Evolutionary conservation across 2,329 filamentous ascomycete species (phyloP).

Genomic region (Exophiala lecanii-corni): DNA sequence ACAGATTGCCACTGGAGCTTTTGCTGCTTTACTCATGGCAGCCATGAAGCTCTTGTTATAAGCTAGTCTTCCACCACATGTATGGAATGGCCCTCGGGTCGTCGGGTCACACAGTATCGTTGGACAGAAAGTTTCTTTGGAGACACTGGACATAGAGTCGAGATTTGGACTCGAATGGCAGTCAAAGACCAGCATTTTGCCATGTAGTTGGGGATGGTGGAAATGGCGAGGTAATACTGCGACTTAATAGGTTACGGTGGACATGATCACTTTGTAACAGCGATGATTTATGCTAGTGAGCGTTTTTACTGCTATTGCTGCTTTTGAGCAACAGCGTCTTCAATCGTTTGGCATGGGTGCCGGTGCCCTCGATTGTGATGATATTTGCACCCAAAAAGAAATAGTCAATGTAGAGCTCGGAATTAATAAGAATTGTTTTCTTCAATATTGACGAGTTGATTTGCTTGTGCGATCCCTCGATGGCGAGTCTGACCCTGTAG

Average conservation of each 20-base stretch:
- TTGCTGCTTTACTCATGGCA: slow-evolving; percentile 52
- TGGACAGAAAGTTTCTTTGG: slow-evolving; percentile 15
- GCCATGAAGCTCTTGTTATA: slow-evolving; percentile 57
- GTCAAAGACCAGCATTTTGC: too few species aligned
- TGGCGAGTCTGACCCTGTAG: too few species aligned
- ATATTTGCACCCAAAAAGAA: slow-evolving; percentile 10
- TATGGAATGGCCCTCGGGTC: slow-evolving; percentile 1
- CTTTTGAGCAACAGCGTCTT: slow-evolving; percentile 14
- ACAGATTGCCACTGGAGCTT: slow-evolving; percentile 48
- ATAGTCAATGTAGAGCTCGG: slow-evolving; percentile 1
- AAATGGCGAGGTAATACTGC: too few species aligned
- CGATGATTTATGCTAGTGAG: slow-evolving; percentile 21
- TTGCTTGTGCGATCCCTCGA: neutral
- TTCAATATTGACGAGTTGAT: neutral
- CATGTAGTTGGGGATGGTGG: too few species aligned
- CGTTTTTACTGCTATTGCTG: slow-evolving; percentile 13
- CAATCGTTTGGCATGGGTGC: slow-evolving; percentile 21
- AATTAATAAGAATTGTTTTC: slow-evolving; percentile 3
- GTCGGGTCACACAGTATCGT: slow-evolving; percentile 10
- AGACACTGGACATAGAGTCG: too few species aligned
- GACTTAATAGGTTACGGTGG: too few species aligned
- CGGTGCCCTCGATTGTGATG: too few species aligned
- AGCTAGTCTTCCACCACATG: slow-evolving; percentile 9
- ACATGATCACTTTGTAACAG: slow-evolving; percentile 4
- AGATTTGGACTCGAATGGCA: too few species aligned